Evolutionary conservation across 2,329 filamentous ascomycete genomes (phyloP), one percentile per base, ranked within the genome.

Genomic region (Aspergillus sp.): DNA sequence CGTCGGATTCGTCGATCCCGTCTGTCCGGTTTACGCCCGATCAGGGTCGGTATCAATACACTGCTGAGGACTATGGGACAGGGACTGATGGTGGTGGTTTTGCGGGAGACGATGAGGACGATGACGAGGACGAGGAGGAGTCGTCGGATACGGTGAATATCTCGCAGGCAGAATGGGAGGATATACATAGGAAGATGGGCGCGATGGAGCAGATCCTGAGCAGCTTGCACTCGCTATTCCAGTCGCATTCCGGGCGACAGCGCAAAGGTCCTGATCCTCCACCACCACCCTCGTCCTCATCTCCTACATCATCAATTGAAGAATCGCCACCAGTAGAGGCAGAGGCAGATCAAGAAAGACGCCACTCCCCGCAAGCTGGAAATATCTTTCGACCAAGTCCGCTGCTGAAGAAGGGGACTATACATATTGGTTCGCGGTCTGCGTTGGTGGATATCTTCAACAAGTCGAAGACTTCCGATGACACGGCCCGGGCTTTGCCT

Each of bases 401-500:
- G 17, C 42, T 64, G 51, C 25, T 30, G 10, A 60, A 74, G 47
- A 76, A 77, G 43, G 75, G 79, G 47, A 76, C 75, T 3, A 75
- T 81, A 19, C 79, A 82, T 61, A 66, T 82, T 23, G 79, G 79
- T 7, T 75, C 75, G 19, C 74, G 76, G 45, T 82, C 79, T 2
- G 78, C 81, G 1, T 72, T 80, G 13, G 77, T 79, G 7, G 74
- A 82, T 51, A 76, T 82, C 44, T 68, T 76, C 56, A 70, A 74
- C 23, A 72, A 76, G 23, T 67, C 79, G 22, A 65, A 67, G 47
- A 51, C 50, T 5, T 64, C 63, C 1, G 60, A 64, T 52, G 64
- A 66, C 39, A 61, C 60, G 17, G 67, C 67, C 45, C 73, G 77
- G 57, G 77, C 78, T 53, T 64, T 81, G 9, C 67, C 81, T 17